Base-by-base conservation (phyloP, 345 rosid species). In the Geranium brycei region DNA sequence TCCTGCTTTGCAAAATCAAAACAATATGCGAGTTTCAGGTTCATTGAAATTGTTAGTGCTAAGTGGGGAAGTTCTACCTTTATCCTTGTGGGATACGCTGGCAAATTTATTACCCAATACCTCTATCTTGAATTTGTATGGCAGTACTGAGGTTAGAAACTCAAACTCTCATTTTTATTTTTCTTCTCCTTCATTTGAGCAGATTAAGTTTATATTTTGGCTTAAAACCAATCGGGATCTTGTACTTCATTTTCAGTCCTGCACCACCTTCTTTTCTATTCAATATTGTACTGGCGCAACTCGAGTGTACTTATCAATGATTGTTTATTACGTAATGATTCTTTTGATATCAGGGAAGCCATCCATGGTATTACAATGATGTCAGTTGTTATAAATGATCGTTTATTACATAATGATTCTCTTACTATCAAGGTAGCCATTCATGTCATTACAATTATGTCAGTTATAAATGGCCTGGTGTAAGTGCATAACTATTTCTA, bases 121-220 rank as follows among this genome's bases (percentile, higher is more conserved):
- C 62, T 72, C 82, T 75, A 78, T 90, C 66, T 74, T 93, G 70
- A 93, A 93, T 75, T 73, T 93, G 61, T 93, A 88, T 76, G 99
- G 99, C 71, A 93, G 87, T 71, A 93, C 99, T 23, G 97, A 93
- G 97, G 99, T 90, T 51, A 80, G 82, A 19, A 58, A 65, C 67
- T 55, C 60, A 67, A 64, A 63, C 57, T 66, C 35, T 30, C 17
- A 41, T 63, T 66, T 61, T 60, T 60, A 3, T 4, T 23, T 18
- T 38, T 58, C 11, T 66, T 64, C 19, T 28, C 40, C 28, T 19
- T 62, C 17, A 23, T 23, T 23, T 12, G 56, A 60, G 23, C 58
- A 13, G 31, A 19, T 61, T 51, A 12, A 60, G 13, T 57, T 64
- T 64, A 18, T 5, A 23, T 51, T 13, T 57, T 19, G 41, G 31